Evolutionary conservation across 495 filamentous ascomycete species (phyloP).

Genomic region (Schizothecium vesticola): DNA sequence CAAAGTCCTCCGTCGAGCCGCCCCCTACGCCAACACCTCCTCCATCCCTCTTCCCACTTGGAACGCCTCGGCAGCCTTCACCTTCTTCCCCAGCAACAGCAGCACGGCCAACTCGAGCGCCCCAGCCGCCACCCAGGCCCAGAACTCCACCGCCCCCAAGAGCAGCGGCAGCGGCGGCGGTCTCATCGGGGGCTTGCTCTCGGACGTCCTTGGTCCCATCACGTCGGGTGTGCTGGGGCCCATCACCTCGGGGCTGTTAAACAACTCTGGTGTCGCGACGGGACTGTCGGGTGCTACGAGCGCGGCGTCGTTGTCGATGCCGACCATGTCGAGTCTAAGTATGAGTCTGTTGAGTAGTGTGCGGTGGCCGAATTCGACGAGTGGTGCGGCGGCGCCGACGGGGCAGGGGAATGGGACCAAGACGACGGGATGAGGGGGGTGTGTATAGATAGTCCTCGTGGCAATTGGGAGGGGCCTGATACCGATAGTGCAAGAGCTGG

Average conservation of each 20-base stretch:
- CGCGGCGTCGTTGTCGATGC: neutral
- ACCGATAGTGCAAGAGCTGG: neutral
- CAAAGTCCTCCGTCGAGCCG: neutral
- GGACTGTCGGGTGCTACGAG: neutral
- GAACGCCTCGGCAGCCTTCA: neutral
- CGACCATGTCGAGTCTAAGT: neutral
- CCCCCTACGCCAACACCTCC: slow-evolving; percentile 1
- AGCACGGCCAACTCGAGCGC: neutral
- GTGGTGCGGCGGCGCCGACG: neutral
- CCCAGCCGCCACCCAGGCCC: neutral
- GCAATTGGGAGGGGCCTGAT: no score
- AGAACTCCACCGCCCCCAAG: neutral
- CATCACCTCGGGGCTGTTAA: neutral
- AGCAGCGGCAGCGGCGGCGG: neutral
- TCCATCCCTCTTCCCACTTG: neutral
- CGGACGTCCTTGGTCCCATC: neutral
- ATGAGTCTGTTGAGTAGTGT: neutral
- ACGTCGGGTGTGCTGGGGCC: neutral
- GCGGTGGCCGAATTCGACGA: slow-evolving; percentile 1
- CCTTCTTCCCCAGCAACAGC: slow-evolving; percentile 2
- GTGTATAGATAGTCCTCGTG: no score
- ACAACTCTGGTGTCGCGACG: neutral
- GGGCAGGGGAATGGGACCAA: neutral
- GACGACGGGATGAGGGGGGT: neutral
- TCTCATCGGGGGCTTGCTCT: neutral